Conservation (phyloP, 768 basidiomycete genomes). For the Coprinopsis sp. region DNA sequence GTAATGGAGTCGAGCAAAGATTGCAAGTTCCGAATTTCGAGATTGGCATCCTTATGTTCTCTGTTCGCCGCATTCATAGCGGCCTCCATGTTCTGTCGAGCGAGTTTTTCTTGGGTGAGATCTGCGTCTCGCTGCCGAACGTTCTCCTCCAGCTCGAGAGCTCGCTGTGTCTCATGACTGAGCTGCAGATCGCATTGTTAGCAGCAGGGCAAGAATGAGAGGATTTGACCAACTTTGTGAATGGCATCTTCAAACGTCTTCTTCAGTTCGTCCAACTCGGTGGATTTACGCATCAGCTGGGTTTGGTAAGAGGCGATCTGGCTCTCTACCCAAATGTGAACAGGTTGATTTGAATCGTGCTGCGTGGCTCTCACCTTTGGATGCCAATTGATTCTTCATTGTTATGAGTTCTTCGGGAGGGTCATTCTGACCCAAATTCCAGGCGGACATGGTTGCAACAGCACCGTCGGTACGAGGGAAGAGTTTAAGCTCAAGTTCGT, state of each 20-base stretch:
- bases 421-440: slow-evolving; percentile 43
- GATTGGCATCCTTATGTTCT: slow-evolving; percentile 46
- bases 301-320: slow-evolving; percentile 46
- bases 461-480: neutral
- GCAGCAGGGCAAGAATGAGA: neutral
- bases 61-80: slow-evolving; percentile 45
- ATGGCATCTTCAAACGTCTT: slow-evolving; percentile 39
- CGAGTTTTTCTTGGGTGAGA: slow-evolving; percentile 49
- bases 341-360: neutral
- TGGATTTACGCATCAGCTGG: slow-evolving; percentile 36
- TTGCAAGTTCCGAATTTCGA: slow-evolving; percentile 51
- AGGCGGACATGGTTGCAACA: slow-evolving; percentile 39
- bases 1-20: slow-evolving; percentile 52
- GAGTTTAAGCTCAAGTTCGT: neutral
- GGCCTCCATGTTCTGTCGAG: slow-evolving; percentile 46
- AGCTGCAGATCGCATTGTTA: slow-evolving; percentile 38
- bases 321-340: slow-evolving; percentile 29
- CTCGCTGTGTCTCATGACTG: slow-evolving; percentile 51
- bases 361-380: slow-evolving; percentile 36
- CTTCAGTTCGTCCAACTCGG: slow-evolving; percentile 40
- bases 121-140: slow-evolving; percentile 49
- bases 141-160: slow-evolving; percentile 49
- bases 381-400: slow-evolving; percentile 43
- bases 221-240: slow-evolving; percentile 37
- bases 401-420: slow-evolving; percentile 43